Evolutionary conservation across 176 grass and related monocot species (phyloP), one percentile per base, ranked within the genome.

Genomic region (Paspalum vaginatum): DNA sequence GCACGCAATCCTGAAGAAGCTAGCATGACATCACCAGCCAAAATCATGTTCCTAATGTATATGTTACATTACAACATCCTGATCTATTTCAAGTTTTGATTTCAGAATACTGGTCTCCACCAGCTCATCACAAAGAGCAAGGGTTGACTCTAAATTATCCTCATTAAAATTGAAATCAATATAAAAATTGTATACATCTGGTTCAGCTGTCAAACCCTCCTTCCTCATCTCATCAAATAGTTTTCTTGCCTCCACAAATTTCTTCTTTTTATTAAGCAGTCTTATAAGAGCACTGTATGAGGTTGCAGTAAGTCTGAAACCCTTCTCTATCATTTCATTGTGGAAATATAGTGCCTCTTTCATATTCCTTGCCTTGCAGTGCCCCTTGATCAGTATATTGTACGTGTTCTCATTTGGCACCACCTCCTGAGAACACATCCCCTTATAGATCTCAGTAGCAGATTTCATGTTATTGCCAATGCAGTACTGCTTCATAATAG

Each of bases 261-360:
- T 94, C 71, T 98, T 98, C 88, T 91, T 98, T 85, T 86, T 98
- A 75, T 92, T 56, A 37, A 98, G 81, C 32, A 87, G 85, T 73
- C 85, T 94, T 77, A 98, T 91, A 89, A 94, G 85, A 67, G 88
- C 77, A 89, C 70, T 94, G 44, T 91, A 98, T 21, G 92, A 79
- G 67, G 83, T 71, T 79, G 82, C 86, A 43, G 83, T 92, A 60
- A 98, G 89, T 72, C 42, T 87, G 56, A 92, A 94, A 42, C 95
- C 90, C 69, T 91, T 94, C 41, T 83, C 78, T 27, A 78, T 80
- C 95, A 98, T 92, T 86, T 91, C 95, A 65, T 59, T 76, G 78
- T 86, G 90, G 61, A 98, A 88, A 98, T 94, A 85, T 65, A 85
- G 62, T 24, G 95, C 95, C 53, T 98, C 95, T 79, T 98, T 98